Base-by-base conservation (phyloP, 768 basidiomycete genomes). In the Leccinum disarticulatum region DNA sequence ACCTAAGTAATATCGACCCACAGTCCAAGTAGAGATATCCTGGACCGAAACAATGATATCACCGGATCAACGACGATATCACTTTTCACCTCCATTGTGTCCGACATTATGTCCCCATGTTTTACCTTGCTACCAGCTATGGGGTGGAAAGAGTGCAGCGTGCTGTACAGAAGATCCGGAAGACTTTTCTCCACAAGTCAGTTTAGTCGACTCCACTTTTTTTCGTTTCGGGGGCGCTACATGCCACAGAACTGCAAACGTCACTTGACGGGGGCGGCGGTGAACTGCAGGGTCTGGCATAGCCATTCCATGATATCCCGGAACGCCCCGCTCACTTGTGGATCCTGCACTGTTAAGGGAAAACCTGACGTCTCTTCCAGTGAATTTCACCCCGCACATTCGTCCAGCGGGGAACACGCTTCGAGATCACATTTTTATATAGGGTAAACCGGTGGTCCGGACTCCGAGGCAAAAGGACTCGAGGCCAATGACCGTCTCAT, bases 1-100 rank as follows among this genome's bases (percentile, higher is more conserved):
- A 38, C 61, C 58, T 53, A 25, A 25, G 25, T 25, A 0, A 41
- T 9, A 41, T 46, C 36, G 47, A 19, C 30, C 56, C 50, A 33
- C 59, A 87, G 86, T 14, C 85, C 87, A 79, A 77, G 70, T 86
- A 85, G 74, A 13, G 73, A 71, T 38, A 60, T n/a, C 30, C 38
- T 71, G 27, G 74, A 76, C 50, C 65, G 69, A 59, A 66, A 73
- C 36, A 53, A 60, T 17, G 65, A 68, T 66, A 53, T 66, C 41
- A 59, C 58, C 58, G 65, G 72, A 60, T 71, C 77, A 52, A 72
- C 28, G 68, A 68, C 0, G 71, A 71, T 56, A 62, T 71, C 30
- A 56, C 7, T 73, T 38, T 74, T 77, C 74, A 73, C 79, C 59
- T 74, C 74, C 17, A 65, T 62, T 46, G 60, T 62, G 6, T 80